phyloP scores from a whole-genome alignment of 306 rosid genomes.

The Benincasa hispida region DNA sequence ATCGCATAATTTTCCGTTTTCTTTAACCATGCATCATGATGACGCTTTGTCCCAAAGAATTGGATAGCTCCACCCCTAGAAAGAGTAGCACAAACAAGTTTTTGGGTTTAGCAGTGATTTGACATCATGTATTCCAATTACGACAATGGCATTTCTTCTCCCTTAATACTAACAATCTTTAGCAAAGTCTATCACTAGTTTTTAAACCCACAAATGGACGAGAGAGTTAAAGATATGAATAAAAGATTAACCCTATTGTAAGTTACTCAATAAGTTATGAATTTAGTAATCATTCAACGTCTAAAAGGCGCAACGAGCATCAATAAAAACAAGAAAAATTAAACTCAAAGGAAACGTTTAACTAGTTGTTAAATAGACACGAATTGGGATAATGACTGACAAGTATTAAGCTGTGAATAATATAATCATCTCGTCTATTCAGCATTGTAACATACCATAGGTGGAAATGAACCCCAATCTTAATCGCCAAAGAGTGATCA shows the following conservation, averaged over 20 bases:
- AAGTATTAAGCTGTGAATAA: neutral
- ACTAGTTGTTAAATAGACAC: neutral
- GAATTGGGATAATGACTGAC: neutral
- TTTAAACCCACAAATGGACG: neutral
- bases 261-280: neutral
- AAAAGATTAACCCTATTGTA: neutral
- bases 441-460: slow-evolving; percentile 33
- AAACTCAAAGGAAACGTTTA: no score
- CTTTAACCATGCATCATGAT: slow-evolving; percentile 74
- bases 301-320: neutral
- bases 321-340: neutral
- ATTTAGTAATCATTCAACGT: neutral
- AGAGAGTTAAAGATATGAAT: neutral
- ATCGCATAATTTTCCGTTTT: slow-evolving; percentile 51
- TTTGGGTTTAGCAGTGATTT: neutral
- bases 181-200: neutral
- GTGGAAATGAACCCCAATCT: slow-evolving; percentile 72
- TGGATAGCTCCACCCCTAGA: slow-evolving; percentile 81
- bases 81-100: neutral
- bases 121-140: neutral
- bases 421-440: neutral
- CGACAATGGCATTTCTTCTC: neutral
- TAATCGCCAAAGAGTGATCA: slow-evolving; percentile 70
- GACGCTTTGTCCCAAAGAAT: slow-evolving; percentile 74
- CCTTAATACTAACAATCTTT: neutral